These are phyloP conservation scores for Graphiopsis chlorocephala DNA, from an alignment of 2,329 filamentous ascomycete genomes.

Conservation along the genomic window DNA sequence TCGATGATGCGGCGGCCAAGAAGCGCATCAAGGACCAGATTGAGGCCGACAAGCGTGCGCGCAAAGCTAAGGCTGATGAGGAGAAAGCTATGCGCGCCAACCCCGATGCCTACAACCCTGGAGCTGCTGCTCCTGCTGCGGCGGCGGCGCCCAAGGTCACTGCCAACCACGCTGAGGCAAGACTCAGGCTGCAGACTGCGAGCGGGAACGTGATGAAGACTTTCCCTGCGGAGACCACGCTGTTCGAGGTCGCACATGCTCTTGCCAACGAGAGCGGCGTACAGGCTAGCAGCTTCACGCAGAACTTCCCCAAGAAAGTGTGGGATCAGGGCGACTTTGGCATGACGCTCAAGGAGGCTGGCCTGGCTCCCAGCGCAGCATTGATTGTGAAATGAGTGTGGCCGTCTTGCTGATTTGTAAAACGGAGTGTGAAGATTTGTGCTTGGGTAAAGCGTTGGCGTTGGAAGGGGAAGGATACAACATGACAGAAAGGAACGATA, in stretches of 20 bases:
- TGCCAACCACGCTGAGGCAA: slow-evolving; percentile 73
- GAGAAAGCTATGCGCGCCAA: slow-evolving; percentile 86
- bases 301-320: slow-evolving; percentile 82
- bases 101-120: slow-evolving; percentile 51
- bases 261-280: slow-evolving; percentile 69
- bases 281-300: slow-evolving; percentile 72
- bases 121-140: slow-evolving; percentile 44
- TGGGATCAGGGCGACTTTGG: slow-evolving; percentile 73
- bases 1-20: slow-evolving; percentile 79
- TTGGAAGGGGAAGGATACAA: not conserved
- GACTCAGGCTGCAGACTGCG: slow-evolving; percentile 75
- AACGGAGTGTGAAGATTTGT: not conserved
- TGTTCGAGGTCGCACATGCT: slow-evolving; percentile 85
- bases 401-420: not conserved
- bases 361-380: slow-evolving; percentile 85
- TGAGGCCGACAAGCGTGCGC: slow-evolving; percentile 87
- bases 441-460: not conserved
- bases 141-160: slow-evolving; percentile 54
- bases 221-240: slow-evolving; percentile 80
- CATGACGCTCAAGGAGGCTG: slow-evolving; percentile 88
- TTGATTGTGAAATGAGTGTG: slow-evolving; percentile 62
- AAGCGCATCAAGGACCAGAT: slow-evolving; percentile 90
- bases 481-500: not conserved
- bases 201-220: slow-evolving; percentile 80
- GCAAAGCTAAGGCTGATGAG: slow-evolving; percentile 77